Evolutionary conservation across 176 grass and related monocot genomes (phyloP).

Genomic region (Carex cristatella): DNA sequence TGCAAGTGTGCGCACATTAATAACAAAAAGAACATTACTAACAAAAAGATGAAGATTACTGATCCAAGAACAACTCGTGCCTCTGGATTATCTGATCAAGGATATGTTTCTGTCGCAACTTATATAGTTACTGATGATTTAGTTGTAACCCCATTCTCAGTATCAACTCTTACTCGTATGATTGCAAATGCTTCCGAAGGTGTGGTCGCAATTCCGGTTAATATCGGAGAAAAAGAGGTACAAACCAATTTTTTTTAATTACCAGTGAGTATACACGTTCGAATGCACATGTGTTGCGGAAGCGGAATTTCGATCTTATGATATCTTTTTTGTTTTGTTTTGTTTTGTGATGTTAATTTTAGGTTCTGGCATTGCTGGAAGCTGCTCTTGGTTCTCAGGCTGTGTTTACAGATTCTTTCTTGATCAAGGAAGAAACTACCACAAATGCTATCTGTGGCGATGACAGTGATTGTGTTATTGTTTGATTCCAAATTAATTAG

Average conservation of each 20-base stretch:
- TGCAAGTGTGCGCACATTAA: slow-evolving; percentile 10
- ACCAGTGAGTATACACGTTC: not conserved
- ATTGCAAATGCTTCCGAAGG: not conserved
- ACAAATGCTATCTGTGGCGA: not conserved
- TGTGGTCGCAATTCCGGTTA: not conserved
- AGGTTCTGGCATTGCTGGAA: slow-evolving; percentile 10
- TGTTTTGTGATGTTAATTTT: not conserved
- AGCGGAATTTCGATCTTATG: not conserved
- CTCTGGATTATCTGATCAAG: not conserved
- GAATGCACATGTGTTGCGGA: not conserved
- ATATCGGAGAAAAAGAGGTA: slow-evolving; percentile 22
- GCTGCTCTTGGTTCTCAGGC: not conserved
- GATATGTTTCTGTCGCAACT: not conserved
- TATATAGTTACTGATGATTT: slow-evolving; percentile 27
- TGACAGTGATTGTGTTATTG: not conserved
- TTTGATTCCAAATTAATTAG: not conserved
- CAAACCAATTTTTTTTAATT: not conserved
- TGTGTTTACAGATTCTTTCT: slow-evolving; percentile 14
- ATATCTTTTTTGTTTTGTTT: not conserved
- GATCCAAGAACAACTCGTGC: not conserved
- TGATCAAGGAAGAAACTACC: not conserved
- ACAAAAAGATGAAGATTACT: slow-evolving; percentile 17
- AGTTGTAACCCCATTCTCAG: slow-evolving; percentile 10
- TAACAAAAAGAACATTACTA: slow-evolving; percentile 12
- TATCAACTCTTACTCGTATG: not conserved